These are phyloP conservation scores for Boeremia exigua DNA, from an alignment of 2,329 filamentous ascomycete genomes.

Conservation along the genomic window DNA sequence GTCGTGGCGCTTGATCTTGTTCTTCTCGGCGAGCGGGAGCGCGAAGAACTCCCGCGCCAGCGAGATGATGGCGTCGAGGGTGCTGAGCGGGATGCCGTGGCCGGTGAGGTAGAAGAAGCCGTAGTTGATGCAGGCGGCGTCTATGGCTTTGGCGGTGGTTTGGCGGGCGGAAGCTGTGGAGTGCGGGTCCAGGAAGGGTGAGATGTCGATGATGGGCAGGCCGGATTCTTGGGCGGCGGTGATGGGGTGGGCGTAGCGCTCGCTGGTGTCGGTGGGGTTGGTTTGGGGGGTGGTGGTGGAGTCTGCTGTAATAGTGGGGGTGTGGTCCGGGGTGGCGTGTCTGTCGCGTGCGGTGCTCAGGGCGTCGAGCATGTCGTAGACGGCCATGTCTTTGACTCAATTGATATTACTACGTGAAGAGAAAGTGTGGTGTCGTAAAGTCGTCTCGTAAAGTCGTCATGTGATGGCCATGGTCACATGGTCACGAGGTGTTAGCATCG, in stretches of 20 bases:
- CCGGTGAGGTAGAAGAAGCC: conserved; percentile 54
- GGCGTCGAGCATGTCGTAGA: conserved; percentile 24
- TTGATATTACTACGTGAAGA: no score
- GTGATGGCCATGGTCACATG: neutral
- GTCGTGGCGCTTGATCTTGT: conserved; percentile 44
- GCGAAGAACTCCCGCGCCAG: conserved; percentile 47
- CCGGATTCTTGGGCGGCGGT: conserved; percentile 23
- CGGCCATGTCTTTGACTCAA: neutral
- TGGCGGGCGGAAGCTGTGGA: conserved; percentile 17
- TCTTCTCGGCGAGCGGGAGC: conserved; percentile 36
- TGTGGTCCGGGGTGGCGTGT: neutral
- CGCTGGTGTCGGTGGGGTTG: conserved; percentile 1
- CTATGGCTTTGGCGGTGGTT: conserved; percentile 41
- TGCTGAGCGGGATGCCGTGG: conserved; percentile 46
- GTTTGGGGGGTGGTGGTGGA: conserved; percentile 20
- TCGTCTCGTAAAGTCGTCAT: no score
- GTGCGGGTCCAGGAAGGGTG: conserved; percentile 41
- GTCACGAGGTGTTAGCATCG: neutral
- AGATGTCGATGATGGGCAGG: conserved; percentile 52
- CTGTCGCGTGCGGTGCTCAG: conserved; percentile 15
- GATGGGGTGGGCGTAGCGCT: conserved; percentile 22
- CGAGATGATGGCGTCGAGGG: conserved; percentile 35
- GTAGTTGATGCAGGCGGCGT: conserved; percentile 46
- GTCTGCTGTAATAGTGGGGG: conserved; percentile 26
- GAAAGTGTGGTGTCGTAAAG: no score